Conservation (phyloP, 2,329 filamentous ascomycete species). For the Chrysosporium queenslandicum region DNA sequence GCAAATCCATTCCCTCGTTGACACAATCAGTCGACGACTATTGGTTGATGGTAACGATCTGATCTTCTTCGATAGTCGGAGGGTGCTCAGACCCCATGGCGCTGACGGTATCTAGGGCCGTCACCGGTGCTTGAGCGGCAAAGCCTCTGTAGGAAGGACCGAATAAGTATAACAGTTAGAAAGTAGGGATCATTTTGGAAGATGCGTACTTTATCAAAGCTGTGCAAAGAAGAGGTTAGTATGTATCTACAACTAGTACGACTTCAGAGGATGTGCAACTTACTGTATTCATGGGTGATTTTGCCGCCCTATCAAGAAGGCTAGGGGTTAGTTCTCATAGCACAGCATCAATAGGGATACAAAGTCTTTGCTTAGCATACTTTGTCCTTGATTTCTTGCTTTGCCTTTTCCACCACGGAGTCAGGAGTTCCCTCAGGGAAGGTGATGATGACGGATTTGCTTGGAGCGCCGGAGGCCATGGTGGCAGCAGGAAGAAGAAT, state of each 20-base stretch:
- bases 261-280: conserved; percentile 26
- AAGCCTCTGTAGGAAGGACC: conserved; percentile 54
- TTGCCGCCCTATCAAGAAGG: conserved; percentile 47
- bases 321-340: not conserved
- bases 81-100: conserved; percentile 51
- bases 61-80: conserved; percentile 66
- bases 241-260: too few relatives aligned
- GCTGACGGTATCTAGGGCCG: conserved; percentile 58
- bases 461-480: conserved; percentile 48
- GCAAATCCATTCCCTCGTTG: not conserved
- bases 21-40: conserved; percentile 10
- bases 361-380: conserved; percentile 32
- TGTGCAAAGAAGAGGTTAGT: conserved; percentile 21
- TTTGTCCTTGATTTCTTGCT: conserved; percentile 56
- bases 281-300: conserved; percentile 75
- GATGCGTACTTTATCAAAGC: conserved; percentile 34
- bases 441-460: conserved; percentile 67
- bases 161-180: conserved; percentile 2
- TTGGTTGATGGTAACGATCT: conserved; percentile 47
- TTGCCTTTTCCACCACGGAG: conserved; percentile 59
- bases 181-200: not conserved
- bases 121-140: conserved; percentile 60
- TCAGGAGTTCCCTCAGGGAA: conserved; percentile 62
- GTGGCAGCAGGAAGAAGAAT: conserved; percentile 50
- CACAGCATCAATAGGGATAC: not conserved